Base-by-base conservation (phyloP, 2,329 filamentous ascomycete species). In the Lasiodiplodia gonubiensis region DNA sequence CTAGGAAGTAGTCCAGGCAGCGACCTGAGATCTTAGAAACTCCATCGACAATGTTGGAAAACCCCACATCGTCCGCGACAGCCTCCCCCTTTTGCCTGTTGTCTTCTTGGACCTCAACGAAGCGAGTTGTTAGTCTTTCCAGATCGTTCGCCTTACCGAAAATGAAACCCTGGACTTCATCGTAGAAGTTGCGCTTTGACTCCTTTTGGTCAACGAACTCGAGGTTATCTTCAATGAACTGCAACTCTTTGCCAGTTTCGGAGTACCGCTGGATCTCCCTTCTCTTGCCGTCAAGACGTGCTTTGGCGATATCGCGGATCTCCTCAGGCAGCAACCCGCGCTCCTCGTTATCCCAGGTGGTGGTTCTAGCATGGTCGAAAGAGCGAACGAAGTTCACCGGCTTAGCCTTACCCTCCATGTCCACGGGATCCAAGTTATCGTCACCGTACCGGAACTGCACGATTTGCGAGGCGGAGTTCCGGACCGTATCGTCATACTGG, bases 371-470 rank as follows among this genome's bases (percentile, higher is more conserved):
- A 75, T 98, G 94, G 21, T 89, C 93, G 84, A 93, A 98, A 0
- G 94, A 97, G 55, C 94, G 89, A 64, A 92, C 89, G 75, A 98
- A 97, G 75, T 97, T 88, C 61, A 99, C 95, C 4, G 95, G 95
- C 73, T 92, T 92, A 8, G 93, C 94, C 70, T 91, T 90, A 52
- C 93, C 95, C 79, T 99, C 95, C 94, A 99, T 99, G 76, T 98
- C 94, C 23, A 97, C 91, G 1, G 95, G 95, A 77, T 99, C 95
- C 37, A 99, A 84, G 70, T 94, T 94, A 75, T 99, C 95, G 37
- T 95, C 95, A 77, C 95, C 95, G 74, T 97, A 99, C 75, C 97
- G 93, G 81, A 99, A 98, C 77, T 99, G 95, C 2, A 99, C 93
- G 69, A 99, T 91, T 37, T 89, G 90, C 8, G 92, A 92, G 2